phyloP scores from a whole-genome alignment of 2,329 filamentous ascomycete species.

The Fusarium staphyleae region DNA sequence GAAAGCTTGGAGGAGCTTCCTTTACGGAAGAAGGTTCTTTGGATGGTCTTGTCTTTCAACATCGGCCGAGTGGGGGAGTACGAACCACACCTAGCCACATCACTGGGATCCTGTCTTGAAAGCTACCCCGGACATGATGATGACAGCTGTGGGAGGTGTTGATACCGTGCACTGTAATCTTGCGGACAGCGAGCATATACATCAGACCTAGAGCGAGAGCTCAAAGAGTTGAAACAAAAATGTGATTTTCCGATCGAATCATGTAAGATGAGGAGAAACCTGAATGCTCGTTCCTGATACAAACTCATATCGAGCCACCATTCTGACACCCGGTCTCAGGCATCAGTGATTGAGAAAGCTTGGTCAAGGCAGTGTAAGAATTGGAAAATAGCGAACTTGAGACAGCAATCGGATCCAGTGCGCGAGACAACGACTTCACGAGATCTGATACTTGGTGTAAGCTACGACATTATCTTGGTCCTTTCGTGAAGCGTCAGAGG shows the following conservation, averaged over 20 bases:
- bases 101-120: neutral
- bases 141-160: neutral
- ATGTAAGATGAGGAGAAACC: neutral
- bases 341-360: conserved; percentile 19
- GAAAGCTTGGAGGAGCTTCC: neutral
- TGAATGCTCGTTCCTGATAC: neutral
- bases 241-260: neutral
- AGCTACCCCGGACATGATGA: neutral
- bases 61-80: neutral
- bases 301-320: no score
- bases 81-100: neutral
- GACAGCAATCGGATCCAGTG: neutral
- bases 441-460: conserved; percentile 28
- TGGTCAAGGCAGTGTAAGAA: conserved; percentile 24
- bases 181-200: no score
- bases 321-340: conserved; percentile 2
- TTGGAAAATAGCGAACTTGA: neutral
- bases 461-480: conserved; percentile 38
- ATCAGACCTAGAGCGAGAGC: neutral
- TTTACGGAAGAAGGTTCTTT: conserved; percentile 17
- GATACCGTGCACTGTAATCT: no score
- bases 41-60: conserved; percentile 11
- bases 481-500: conserved; percentile 30
- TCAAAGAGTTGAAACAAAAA: neutral
- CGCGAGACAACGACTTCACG: conserved; percentile 3